A percentile compares a stretch with the other conserved stretches of the same genome.
Evolutionary conservation across 2,329 filamentous ascomycete species (phyloP).

Genomic region (Aspergillus brunneoviolaceus): DNA sequence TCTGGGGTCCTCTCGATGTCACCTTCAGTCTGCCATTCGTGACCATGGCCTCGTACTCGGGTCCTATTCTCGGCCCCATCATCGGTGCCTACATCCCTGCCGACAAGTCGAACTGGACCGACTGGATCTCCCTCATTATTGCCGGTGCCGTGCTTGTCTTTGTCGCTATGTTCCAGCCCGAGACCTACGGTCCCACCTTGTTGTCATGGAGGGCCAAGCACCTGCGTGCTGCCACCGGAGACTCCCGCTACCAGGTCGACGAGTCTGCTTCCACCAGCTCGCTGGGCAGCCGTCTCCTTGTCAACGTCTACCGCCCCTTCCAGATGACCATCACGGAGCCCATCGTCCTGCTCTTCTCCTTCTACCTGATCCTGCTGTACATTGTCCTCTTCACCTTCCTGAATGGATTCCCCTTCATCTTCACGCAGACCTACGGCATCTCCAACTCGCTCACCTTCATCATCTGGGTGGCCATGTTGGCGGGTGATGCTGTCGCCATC

Average conservation of each 20-base stretch:
- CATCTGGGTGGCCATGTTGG: not conserved
- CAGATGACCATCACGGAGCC: slow-evolving; percentile 3
- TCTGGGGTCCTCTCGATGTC: not conserved
- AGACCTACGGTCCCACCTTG: slow-evolving; percentile 2
- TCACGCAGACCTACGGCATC: not conserved
- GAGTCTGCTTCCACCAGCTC: slow-evolving; percentile 1
- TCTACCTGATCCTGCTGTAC: slow-evolving; percentile 5
- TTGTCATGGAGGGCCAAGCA: slow-evolving; percentile 2
- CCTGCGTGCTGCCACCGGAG: not conserved
- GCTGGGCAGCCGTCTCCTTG: not conserved
- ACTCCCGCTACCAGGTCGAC: slow-evolving; percentile 1
- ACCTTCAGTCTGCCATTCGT: slow-evolving; percentile 2
- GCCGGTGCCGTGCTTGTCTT: not conserved
- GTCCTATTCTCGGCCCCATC: not conserved
- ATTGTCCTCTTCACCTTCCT: slow-evolving; percentile 5
- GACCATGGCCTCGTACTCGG: slow-evolving; percentile 1
- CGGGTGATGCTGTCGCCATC: slow-evolving; percentile 1
- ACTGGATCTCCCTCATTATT: slow-evolving; percentile 3
- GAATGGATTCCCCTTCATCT: slow-evolving; percentile 2
- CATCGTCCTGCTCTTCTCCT: slow-evolving; percentile 1
- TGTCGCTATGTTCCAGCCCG: not conserved
- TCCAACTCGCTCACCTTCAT: not conserved
- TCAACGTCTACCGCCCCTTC: slow-evolving; percentile 2
- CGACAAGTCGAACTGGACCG: not conserved
- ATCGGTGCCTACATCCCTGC: slow-evolving; percentile 1